Conservation (phyloP, 345 rosid genomes). For the Rhizophora apiculata region DNA sequence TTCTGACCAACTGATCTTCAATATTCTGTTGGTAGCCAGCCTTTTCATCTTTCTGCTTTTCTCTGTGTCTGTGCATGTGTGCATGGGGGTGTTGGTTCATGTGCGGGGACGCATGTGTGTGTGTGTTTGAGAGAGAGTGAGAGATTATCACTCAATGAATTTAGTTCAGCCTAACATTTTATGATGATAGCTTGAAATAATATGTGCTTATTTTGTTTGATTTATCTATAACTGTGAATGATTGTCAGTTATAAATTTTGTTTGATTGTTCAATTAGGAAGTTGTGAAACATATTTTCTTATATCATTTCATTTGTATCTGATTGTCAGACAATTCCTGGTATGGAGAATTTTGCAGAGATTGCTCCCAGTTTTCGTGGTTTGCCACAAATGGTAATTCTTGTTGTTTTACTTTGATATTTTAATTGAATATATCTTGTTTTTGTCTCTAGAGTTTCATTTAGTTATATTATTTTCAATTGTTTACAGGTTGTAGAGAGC, state of each 20-base stretch:
- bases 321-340: conserved; percentile 80
- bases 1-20: too few species aligned
- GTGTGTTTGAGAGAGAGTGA: too few species aligned
- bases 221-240: not conserved
- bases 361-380: conserved; percentile 62
- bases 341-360: conserved; percentile 65
- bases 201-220: not conserved
- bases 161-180: not conserved
- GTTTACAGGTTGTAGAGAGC: conserved; percentile 84
- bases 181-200: conserved; percentile 1
- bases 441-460: conserved; percentile 1
- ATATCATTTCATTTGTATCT: conserved; percentile 9
- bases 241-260: not conserved
- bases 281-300: not conserved
- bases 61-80: too few species aligned
- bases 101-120: too few species aligned
- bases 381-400: conserved; percentile 85
- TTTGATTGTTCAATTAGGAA: not conserved
- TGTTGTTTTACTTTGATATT: not conserved
- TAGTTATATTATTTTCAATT: conserved; percentile 7
- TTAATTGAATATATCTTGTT: not conserved
- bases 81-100: too few species aligned
- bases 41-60: too few species aligned
- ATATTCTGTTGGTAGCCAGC: too few species aligned
- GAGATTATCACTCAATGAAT: not conserved